Evolutionary conservation across 768 basidiomycete species (phyloP).

Genomic region (Tephrocybe sp.): DNA sequence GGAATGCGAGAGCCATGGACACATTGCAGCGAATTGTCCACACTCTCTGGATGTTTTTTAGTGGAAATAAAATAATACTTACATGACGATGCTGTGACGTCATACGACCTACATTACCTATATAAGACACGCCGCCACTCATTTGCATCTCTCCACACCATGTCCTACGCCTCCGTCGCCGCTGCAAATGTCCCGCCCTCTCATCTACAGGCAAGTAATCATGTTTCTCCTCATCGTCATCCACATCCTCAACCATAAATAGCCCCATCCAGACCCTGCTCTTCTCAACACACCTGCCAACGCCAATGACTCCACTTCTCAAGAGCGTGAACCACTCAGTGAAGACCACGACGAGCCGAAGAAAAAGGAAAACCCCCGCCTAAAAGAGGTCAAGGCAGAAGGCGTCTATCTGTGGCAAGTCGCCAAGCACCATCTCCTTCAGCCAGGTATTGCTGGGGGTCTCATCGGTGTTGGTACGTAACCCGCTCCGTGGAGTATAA

Average conservation of each 20-base stretch:
- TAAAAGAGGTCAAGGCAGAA: constrained; percentile 47
- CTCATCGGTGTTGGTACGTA: constrained; percentile 63
- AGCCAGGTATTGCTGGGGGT: constrained; percentile 71
- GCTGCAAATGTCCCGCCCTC: constrained; percentile 53
- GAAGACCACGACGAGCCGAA: constrained; percentile 6
- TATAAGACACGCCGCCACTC: constrained; percentile 9
- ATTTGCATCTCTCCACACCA: constrained; percentile 24
- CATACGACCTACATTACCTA: not conserved
- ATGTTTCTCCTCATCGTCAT: not conserved
- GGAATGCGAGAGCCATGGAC: constrained; percentile 82
- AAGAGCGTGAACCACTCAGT: too few species aligned
- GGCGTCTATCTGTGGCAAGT: constrained; percentile 49
- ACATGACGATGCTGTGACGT: constrained; percentile 13
- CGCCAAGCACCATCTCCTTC: constrained; percentile 52
- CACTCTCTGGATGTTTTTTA: constrained; percentile 87
- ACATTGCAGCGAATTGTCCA: constrained; percentile 74
- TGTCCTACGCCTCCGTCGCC: constrained; percentile 75
- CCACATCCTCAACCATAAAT: constrained; percentile 11
- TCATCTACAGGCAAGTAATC: constrained; percentile 39
- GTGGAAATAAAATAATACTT: constrained; percentile 9
- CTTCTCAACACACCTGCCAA: constrained; percentile 50
- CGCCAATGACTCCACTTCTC: constrained; percentile 28
- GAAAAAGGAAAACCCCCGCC: constrained; percentile 29
- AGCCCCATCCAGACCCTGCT: constrained; percentile 65
- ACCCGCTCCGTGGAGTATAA: not conserved